Base-by-base conservation (phyloP, 169 alveolate genomes). In the Cardiosporidium cionae region DNA sequence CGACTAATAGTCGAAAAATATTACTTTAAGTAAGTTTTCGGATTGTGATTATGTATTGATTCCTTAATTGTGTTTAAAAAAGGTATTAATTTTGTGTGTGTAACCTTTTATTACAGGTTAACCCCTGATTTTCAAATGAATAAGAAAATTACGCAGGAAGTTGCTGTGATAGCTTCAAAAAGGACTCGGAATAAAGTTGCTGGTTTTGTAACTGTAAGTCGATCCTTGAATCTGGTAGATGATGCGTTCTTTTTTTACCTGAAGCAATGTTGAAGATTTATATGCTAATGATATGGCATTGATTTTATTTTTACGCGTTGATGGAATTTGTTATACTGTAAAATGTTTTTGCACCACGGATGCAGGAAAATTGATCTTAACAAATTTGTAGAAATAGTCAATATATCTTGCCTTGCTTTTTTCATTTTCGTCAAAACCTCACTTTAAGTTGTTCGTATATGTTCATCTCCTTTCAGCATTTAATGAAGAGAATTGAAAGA, bases 101-200 rank as follows among this genome's bases (percentile, higher is more conserved):
- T 23, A 23, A 23, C 16, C 0, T 6, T 2, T 0, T 27, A 27
- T 25, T 25, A 2, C 73, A 77, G 83, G 73, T 33, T 97, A 80
- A 96, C 99, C 34, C 86, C 90, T 78, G 99, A 96, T 84, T 96
- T 98, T 91, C 99, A 97, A 91, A 91, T 90, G 86, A 98, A 98
- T 91, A 98, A 98, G 89, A 96, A 98, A 90, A 97, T 98, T 79
- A 90, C 99, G 29, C 99, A 97, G 74, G 99, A 98, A 82, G 98
- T 96, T 32, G 99, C 99, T 25, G 82, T 93, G 70, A 95, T 97
- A 72, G 99, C 99, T 28, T 93, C 99, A 32, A 98, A 97, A 92
- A 84, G 89, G 34, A 36, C 78, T 68, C 82, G 89, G 86, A 89
- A 93, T 93, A 96, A 84, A 86, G 98, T 85, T 35, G 87, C 87